A percentile compares a stretch with the other conserved stretches of the same genome.
phyloP scores from a whole-genome alignment of 1,284 basidiomycete species.

The Neotropicomus parvogracilis region DNA sequence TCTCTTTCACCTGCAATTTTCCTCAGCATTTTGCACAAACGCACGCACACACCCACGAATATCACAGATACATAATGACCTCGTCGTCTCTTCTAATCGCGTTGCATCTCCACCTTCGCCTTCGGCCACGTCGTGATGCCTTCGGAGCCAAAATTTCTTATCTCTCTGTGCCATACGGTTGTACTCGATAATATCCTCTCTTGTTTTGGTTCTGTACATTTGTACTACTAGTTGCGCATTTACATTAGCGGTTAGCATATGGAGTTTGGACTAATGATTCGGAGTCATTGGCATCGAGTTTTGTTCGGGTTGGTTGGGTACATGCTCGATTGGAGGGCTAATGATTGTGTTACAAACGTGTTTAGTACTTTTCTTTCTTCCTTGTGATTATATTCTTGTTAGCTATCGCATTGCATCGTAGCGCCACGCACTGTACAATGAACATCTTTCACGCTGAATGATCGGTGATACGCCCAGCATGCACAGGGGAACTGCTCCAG shows the following conservation, averaged over 20 bases:
- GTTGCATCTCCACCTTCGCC: slow-evolving; percentile 22
- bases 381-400: slow-evolving; percentile 35
- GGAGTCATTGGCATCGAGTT: slow-evolving; percentile 29
- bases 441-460: slow-evolving; percentile 13
- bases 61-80: slow-evolving; percentile 29
- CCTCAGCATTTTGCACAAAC: slow-evolving; percentile 21
- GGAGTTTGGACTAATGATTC: slow-evolving; percentile 34
- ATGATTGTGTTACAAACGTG: slow-evolving; percentile 31
- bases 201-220: slow-evolving; percentile 30
- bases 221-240: slow-evolving; percentile 36
- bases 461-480: slow-evolving; percentile 10
- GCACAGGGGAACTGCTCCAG: not conserved
- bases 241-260: slow-evolving; percentile 35
- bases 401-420: slow-evolving; percentile 29
- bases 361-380: slow-evolving; percentile 19
- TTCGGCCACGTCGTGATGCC: slow-evolving; percentile 18
- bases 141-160: slow-evolving; percentile 19
- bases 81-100: slow-evolving; percentile 33
- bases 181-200: slow-evolving; percentile 33
- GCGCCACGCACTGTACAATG: slow-evolving; percentile 30
- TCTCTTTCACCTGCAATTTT: slow-evolving; percentile 21
- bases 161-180: slow-evolving; percentile 33
- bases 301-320: slow-evolving; percentile 28
- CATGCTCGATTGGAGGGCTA: slow-evolving; percentile 31
- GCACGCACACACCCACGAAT: slow-evolving; percentile 26